Percentiles rank a stretch among this genome's conserved stretches.
Conservation (phyloP, 2,329 filamentous ascomycete genomes). For the Pezicula rhizophila region DNA sequence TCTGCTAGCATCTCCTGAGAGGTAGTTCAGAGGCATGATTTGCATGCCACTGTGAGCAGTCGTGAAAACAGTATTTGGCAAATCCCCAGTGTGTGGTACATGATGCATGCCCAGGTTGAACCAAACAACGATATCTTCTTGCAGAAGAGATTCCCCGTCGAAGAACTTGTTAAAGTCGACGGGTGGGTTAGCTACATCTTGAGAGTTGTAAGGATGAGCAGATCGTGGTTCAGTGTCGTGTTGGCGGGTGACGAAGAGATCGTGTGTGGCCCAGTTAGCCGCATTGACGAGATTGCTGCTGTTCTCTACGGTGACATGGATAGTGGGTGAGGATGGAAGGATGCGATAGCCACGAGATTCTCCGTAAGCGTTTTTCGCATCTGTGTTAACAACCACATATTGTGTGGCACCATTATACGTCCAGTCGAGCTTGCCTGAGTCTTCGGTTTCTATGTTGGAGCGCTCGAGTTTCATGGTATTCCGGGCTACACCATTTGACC, state of each 20-base stretch:
- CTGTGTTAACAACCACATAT: constrained; percentile 46
- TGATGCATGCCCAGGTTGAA: constrained; percentile 54
- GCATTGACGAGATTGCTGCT: constrained; percentile 40
- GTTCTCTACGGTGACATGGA: constrained; percentile 42
- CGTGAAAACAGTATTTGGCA: constrained; percentile 45
- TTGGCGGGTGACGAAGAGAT: constrained; percentile 43
- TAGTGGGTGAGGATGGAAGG: constrained; percentile 29
- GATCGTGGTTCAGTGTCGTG: constrained; percentile 46
- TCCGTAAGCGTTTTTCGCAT: constrained; percentile 41
- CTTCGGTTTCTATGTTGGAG: constrained; percentile 35
- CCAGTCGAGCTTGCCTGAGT: constrained; percentile 35
- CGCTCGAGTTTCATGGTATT: constrained; percentile 46
- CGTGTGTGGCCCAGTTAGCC: constrained; percentile 42
- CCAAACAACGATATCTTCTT: constrained; percentile 43
- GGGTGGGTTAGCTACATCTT: constrained; percentile 39
- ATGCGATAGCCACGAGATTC: constrained; percentile 47
- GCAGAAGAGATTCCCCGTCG: constrained; percentile 34
- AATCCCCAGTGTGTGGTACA: constrained; percentile 45
- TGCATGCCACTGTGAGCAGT: constrained; percentile 38
- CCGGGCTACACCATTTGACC: constrained; percentile 35
- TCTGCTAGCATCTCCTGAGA: constrained; percentile 32
- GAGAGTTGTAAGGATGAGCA: constrained; percentile 39
- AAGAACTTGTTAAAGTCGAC: constrained; percentile 46
- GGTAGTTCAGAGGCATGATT: constrained; percentile 40
- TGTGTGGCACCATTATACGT: constrained; percentile 38